These are phyloP conservation scores for Arachis stenosperma DNA, from an alignment of 306 rosid species.

Conservation along the genomic window DNA sequence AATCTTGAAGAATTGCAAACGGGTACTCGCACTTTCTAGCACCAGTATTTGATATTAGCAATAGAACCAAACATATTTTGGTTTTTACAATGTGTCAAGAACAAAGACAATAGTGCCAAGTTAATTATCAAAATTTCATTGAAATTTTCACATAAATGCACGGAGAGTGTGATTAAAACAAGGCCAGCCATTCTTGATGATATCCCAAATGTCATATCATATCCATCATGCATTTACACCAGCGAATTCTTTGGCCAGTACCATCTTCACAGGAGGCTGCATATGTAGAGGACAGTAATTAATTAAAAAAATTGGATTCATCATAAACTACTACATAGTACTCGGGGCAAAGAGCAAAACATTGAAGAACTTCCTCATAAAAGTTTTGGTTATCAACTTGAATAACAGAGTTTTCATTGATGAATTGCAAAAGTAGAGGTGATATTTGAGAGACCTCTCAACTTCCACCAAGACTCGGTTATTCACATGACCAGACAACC, in stretches of 20 bases:
- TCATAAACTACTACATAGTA: neutral
- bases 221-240: constrained; percentile 44
- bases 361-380: neutral
- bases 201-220: constrained; percentile 30
- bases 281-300: constrained; percentile 30
- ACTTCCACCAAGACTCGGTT: neutral
- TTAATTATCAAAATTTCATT: constrained; percentile 38
- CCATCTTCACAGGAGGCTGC: constrained; percentile 67
- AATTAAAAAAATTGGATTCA: constrained; percentile 29
- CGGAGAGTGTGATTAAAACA: constrained; percentile 30
- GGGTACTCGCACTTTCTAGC: constrained; percentile 27
- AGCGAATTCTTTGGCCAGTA: constrained; percentile 52
- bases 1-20: constrained; percentile 1
- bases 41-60: constrained; percentile 11
- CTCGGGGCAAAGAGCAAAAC: neutral
- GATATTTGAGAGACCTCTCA: neutral
- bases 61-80: constrained; percentile 28
- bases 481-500: too few species aligned
- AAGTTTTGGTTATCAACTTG: neutral
- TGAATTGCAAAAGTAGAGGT: neutral
- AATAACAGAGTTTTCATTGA: too few species aligned
- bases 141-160: constrained; percentile 31
- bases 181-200: constrained; percentile 21
- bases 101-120: constrained; percentile 27
- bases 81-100: constrained; percentile 35